phyloP scores from a whole-genome alignment of 2,329 filamentous ascomycete genomes.

The Aspergillus fructus region DNA sequence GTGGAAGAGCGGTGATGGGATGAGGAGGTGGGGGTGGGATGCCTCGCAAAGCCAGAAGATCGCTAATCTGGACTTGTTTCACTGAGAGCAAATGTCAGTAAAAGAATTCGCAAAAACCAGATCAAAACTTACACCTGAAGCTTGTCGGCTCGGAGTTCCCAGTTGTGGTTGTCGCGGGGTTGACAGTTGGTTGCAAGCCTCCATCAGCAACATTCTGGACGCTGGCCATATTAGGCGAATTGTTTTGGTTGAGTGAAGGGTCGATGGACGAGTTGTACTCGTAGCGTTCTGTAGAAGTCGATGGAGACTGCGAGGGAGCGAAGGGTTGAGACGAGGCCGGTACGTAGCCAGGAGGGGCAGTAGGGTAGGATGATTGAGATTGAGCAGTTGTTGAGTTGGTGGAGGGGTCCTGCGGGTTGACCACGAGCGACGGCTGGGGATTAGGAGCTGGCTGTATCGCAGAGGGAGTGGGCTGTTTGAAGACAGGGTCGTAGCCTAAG shows the following conservation, averaged over 20 bases:
- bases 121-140: slow-evolving; percentile 49
- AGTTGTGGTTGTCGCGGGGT: slow-evolving; percentile 23
- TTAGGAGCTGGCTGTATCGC: slow-evolving; percentile 63
- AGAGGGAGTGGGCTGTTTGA: slow-evolving; percentile 67
- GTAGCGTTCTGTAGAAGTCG: slow-evolving; percentile 52
- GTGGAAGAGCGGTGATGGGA: slow-evolving; percentile 47
- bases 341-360: slow-evolving; percentile 40
- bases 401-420: slow-evolving; percentile 40
- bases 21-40: slow-evolving; percentile 58
- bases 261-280: slow-evolving; percentile 65
- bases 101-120: background rate
- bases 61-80: slow-evolving; percentile 69
- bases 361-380: slow-evolving; percentile 31
- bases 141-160: slow-evolving; percentile 41
- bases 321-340: slow-evolving; percentile 40
- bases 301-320: slow-evolving; percentile 40
- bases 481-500: slow-evolving; percentile 67
- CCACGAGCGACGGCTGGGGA: slow-evolving; percentile 42
- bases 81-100: slow-evolving; percentile 51
- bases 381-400: background rate
- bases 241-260: slow-evolving; percentile 59
- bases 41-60: slow-evolving; percentile 66
- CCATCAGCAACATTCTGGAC: slow-evolving; percentile 34
- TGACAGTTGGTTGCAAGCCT: slow-evolving; percentile 26
- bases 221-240: slow-evolving; percentile 31